These are phyloP conservation scores for Akanthomyces dipterigenus DNA, from an alignment of 2,329 filamentous ascomycete genomes.

Conservation along the genomic window DNA sequence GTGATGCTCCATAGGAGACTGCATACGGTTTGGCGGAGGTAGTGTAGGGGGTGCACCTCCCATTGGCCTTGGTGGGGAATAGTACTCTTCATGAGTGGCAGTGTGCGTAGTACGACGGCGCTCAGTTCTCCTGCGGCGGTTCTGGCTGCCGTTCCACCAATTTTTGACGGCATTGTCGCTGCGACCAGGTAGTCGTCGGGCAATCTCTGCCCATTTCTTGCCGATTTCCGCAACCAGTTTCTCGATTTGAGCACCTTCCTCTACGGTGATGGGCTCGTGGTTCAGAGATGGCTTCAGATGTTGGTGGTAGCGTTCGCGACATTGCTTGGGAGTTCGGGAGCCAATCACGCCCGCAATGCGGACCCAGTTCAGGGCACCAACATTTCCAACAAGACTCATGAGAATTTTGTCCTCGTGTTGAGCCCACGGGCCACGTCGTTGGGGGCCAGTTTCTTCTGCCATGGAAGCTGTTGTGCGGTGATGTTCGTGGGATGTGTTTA, in stretches of 20 bases:
- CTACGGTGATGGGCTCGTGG: constrained; percentile 63
- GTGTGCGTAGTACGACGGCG: constrained; percentile 28
- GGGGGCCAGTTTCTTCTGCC: constrained; percentile 16
- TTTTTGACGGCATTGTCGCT: constrained; percentile 97
- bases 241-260: constrained; percentile 69
- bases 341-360: constrained; percentile 70
- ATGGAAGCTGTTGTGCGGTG: constrained; percentile 15
- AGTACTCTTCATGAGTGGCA: constrained; percentile 12
- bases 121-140: constrained; percentile 57
- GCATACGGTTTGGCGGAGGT: constrained; percentile 16
- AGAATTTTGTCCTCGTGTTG: constrained; percentile 67
- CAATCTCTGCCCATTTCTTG: constrained; percentile 91
- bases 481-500: constrained; percentile 9
- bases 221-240: constrained; percentile 69
- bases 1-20: constrained; percentile 14
- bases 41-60: constrained; percentile 14
- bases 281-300: constrained; percentile 76
- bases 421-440: constrained; percentile 68
- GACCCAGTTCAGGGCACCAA: constrained; percentile 85
- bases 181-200: constrained; percentile 70
- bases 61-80: background rate
- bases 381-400: constrained; percentile 60
- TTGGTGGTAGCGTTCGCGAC: constrained; percentile 88
- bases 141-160: constrained; percentile 94
- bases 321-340: constrained; percentile 85